Conservation (phyloP, 2,329 filamentous ascomycete genomes). For the Ceratocystiopsis minuta region DNA sequence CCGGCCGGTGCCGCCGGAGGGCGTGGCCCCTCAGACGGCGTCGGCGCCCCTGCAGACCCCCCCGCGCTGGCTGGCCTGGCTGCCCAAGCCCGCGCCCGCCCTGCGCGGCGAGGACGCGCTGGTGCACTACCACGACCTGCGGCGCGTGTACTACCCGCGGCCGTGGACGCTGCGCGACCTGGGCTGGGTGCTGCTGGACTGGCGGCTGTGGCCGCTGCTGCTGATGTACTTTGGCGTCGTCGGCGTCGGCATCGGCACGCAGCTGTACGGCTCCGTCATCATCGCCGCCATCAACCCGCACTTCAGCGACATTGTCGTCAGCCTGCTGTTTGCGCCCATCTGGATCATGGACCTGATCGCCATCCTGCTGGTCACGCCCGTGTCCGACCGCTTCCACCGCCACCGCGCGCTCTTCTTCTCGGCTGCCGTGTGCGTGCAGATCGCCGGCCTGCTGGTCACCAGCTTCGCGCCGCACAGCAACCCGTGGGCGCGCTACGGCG, state of each 20-base stretch:
- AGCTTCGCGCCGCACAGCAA: slow-evolving; percentile 49
- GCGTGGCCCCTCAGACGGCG: no score
- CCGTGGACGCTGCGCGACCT: slow-evolving; percentile 60
- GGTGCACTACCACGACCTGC: slow-evolving; percentile 70
- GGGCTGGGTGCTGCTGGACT: slow-evolving; percentile 54
- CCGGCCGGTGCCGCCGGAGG: slow-evolving; percentile 47
- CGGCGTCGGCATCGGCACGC: slow-evolving; percentile 77
- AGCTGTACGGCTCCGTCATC: slow-evolving; percentile 76
- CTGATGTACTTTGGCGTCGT: slow-evolving; percentile 94
- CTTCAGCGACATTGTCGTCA: slow-evolving; percentile 57
- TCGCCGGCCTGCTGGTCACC: slow-evolving; percentile 59
- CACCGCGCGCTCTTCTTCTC: slow-evolving; percentile 70
- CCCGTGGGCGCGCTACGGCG: slow-evolving; percentile 73
- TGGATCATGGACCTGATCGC: slow-evolving; percentile 91
- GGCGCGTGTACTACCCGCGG: slow-evolving; percentile 57
- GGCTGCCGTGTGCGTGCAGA: slow-evolving; percentile 57
- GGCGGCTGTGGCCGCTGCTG: slow-evolving; percentile 71
- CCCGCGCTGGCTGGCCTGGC: slow-evolving; percentile 44
- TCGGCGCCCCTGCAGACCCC: slow-evolving; percentile 45
- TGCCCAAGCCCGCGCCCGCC: slow-evolving; percentile 53
- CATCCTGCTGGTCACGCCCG: slow-evolving; percentile 67
- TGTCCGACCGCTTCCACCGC: slow-evolving; percentile 73
- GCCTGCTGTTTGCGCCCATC: slow-evolving; percentile 73
- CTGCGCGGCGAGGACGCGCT: slow-evolving; percentile 59
- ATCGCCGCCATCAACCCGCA: slow-evolving; percentile 59